Percentiles rank a stretch among this genome's conserved stretches.
These are phyloP conservation scores for Tulasnella sp. DNA, from an alignment of 768 basidiomycete genomes.

Conservation along the genomic window DNA sequence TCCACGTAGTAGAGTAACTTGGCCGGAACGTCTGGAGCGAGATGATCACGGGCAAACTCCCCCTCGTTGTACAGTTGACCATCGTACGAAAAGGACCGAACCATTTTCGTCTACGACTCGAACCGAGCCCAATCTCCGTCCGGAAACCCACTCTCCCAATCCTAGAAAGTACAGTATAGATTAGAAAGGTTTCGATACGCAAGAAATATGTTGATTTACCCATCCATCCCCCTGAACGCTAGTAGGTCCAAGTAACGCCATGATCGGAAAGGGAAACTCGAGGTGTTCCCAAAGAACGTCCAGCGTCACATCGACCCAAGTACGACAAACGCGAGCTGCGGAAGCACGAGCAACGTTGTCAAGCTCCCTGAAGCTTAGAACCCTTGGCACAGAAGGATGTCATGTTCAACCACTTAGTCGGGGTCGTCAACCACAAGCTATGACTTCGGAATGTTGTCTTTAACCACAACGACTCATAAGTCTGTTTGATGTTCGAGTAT, in stretches of 20 bases:
- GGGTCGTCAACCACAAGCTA: neutral
- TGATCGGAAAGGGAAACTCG: neutral
- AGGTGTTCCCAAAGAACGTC: neutral
- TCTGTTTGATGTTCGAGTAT: neutral
- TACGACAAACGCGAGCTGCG: neutral
- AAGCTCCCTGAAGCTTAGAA: neutral
- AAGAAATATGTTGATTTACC: neutral
- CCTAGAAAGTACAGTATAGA: neutral
- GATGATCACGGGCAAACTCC: neutral
- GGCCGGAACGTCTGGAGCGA: neutral
- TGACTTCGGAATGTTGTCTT: neutral
- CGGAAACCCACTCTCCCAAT: neutral
- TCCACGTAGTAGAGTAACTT: neutral
- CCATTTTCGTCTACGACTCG: neutral
- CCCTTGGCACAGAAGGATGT: no score
- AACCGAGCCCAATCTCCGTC: neutral
- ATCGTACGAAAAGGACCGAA: neutral
- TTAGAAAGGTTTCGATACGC: neutral
- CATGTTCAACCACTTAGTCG: no score
- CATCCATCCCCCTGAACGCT: neutral
- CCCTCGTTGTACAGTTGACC: neutral
- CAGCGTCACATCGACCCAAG: neutral
- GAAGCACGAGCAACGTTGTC: neutral
- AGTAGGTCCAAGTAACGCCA: neutral
- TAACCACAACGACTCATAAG: neutral